Evolutionary conservation across 2,329 filamentous ascomycete species (phyloP), one percentile per base, ranked within the genome.

Genomic region (Chrysosporium queenslandicum): DNA sequence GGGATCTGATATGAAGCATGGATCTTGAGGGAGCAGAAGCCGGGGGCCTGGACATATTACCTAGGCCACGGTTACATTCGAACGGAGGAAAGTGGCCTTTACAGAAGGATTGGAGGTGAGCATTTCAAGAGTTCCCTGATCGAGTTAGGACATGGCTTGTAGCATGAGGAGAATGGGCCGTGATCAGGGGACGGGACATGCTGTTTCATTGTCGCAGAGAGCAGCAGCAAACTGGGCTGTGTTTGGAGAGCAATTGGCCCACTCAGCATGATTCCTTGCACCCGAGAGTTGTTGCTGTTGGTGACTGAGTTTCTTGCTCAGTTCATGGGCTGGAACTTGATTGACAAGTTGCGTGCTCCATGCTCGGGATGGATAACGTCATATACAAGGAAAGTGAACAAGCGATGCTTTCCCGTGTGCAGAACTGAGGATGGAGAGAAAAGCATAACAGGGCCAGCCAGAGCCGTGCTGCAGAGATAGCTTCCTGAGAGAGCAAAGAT

Each of bases 361-460:
- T 18, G 2, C 29, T 14, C 9, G n/a, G 27, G 30, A 47, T 47
- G 45, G 45, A 47, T 47, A 47, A 47, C 45, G 45, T 47, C 45
- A 47, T 47, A 20, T 16, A 42, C 36, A 30, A 21, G 12, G 12
- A 20, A n/a, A 32, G 21, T 21, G 14, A 7, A 30, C 2, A 45
- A 30, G n/a, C 42, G 25, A 16, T 32, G 25, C 27, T 1, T 45
- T 46, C 29, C n/a, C 14, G 36, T 23, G 4, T 25, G 18, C 30
- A 25, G n/a, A 46, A 34, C 12, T 23, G 30, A 36, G 30, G 34
- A n/a, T 9, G 36, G 2, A 46, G 2, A 46, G 1, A 14, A 36
- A n/a, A 29, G 7, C 30, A 29, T 36, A 14, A 18, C 43, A 23
- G 5, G 2, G 16, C 25, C 27, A 32, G 25, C 29, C 4, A 16